phyloP scores from a whole-genome alignment of 2,329 filamentous ascomycete genomes.

The Aspergillus alliaceus region DNA sequence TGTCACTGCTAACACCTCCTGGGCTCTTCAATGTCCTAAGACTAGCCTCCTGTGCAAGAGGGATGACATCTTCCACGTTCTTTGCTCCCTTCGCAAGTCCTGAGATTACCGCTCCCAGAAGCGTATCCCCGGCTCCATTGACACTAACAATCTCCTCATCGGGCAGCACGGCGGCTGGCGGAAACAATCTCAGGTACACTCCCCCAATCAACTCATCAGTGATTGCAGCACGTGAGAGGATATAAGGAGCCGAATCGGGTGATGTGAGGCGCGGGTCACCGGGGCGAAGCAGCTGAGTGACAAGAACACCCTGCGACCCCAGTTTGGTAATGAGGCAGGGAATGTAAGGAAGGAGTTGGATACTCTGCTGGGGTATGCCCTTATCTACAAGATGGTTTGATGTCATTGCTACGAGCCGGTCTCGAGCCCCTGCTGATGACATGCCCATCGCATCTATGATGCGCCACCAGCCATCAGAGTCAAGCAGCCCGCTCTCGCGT shows the following conservation, averaged over 20 bases:
- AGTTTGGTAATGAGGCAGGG: constrained; percentile 84
- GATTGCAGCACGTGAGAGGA: constrained; percentile 64
- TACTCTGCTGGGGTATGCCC: constrained; percentile 77
- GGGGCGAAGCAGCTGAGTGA: constrained; percentile 69
- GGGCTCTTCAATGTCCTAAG: constrained; percentile 73
- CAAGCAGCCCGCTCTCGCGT: constrained; percentile 65
- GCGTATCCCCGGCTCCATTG: constrained; percentile 92
- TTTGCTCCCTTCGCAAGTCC: constrained; percentile 62
- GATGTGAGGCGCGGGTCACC: constrained; percentile 67
- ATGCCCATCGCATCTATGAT: constrained; percentile 79
- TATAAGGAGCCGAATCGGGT: constrained; percentile 64
- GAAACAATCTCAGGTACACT: constrained; percentile 78
- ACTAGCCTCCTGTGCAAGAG: constrained; percentile 78
- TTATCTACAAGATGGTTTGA: constrained; percentile 67
- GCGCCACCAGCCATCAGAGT: constrained; percentile 71
- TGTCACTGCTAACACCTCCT: constrained; percentile 62
- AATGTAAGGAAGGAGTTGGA: constrained; percentile 85
- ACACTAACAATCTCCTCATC: constrained; percentile 75
- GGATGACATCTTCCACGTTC: constrained; percentile 63
- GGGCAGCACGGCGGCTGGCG: constrained; percentile 62
- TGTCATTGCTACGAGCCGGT: constrained; percentile 70
- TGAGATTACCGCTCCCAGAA: constrained; percentile 80
- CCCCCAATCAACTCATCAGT: constrained; percentile 67
- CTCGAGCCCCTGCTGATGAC: constrained; percentile 63
- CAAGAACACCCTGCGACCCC: constrained; percentile 70